A percentile compares a stretch with the other conserved stretches of the same genome.
phyloP scores from a whole-genome alignment of 2,329 filamentous ascomycete species.

The Nemania sp. region DNA sequence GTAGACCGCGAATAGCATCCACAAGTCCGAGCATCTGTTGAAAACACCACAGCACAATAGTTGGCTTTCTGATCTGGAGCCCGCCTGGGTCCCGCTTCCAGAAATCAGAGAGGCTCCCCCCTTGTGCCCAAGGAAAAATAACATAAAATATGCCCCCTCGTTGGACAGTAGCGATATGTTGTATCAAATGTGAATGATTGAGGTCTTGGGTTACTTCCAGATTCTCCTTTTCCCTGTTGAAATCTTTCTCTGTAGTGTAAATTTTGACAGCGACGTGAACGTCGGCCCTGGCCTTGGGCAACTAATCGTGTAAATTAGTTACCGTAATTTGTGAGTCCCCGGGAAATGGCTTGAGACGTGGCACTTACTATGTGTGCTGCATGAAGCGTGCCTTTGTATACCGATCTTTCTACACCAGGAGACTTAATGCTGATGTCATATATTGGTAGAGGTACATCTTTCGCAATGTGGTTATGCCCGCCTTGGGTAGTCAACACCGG shows the following conservation, averaged over 20 bases:
- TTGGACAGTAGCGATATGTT: slow-evolving; percentile 10
- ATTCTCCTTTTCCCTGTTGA: slow-evolving; percentile 6
- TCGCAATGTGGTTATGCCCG: background rate
- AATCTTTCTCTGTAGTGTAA: background rate
- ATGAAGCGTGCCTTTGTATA: slow-evolving; percentile 9
- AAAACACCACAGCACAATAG: slow-evolving; percentile 10
- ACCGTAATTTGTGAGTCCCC: background rate
- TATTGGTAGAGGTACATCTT: slow-evolving; percentile 55
- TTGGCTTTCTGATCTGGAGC: background rate
- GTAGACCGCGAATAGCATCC: slow-evolving; percentile 8
- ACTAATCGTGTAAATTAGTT: background rate
- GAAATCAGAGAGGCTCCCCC: slow-evolving; percentile 12
- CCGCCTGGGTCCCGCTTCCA: slow-evolving; percentile 1
- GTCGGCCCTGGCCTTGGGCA: background rate
- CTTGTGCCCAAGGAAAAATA: slow-evolving; percentile 12
- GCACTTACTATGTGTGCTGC: slow-evolving; percentile 11
- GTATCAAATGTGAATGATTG: slow-evolving; percentile 9
- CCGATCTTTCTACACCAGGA: background rate
- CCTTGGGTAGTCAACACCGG: background rate
- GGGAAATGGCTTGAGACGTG: background rate
- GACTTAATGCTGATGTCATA: background rate
- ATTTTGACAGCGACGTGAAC: slow-evolving; percentile 11
- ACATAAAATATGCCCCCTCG: background rate
- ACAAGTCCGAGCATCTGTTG: slow-evolving; percentile 14
- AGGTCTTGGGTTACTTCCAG: background rate